A percentile compares a stretch with the other conserved stretches of the same genome.
Evolutionary conservation across 441 rosid species (phyloP).

Genomic region (Biscutella laevigata): DNA sequence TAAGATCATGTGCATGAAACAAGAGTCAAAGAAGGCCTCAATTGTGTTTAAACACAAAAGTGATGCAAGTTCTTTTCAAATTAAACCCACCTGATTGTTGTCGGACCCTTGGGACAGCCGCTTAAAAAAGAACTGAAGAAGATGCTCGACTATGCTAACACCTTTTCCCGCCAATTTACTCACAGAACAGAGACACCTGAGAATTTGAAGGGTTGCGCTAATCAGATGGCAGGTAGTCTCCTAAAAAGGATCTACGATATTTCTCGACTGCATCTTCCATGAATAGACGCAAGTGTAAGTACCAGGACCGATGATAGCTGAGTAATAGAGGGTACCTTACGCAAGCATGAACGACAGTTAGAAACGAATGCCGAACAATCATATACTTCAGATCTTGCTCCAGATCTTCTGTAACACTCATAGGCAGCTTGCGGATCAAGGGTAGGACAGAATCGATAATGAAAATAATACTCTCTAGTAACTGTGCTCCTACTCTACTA

Average conservation of each 20-base stretch:
- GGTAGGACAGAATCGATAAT: constrained; percentile 84
- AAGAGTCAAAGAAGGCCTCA: background rate
- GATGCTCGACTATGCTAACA: constrained; percentile 66
- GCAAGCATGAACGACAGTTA: constrained; percentile 98
- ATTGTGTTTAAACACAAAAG: background rate
- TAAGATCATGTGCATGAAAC: constrained; percentile 8
- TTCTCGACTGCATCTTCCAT: constrained; percentile 15
- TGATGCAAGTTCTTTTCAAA: constrained; percentile 7
- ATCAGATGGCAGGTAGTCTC: constrained; percentile 18
- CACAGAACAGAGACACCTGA: constrained; percentile 91
- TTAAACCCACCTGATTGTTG: constrained; percentile 74
- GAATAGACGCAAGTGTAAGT: constrained; percentile 5
- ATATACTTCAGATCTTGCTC: constrained; percentile 93
- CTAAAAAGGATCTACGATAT: background rate
- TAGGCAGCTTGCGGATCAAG: constrained; percentile 76
- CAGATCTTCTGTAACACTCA: constrained; percentile 72
- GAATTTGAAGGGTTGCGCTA: constrained; percentile 17
- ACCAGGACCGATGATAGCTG: constrained; percentile 12
- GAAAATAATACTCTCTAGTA: constrained; percentile 91
- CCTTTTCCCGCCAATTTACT: constrained; percentile 73
- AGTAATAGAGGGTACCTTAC: constrained; percentile 56
- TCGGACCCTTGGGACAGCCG: constrained; percentile 59
- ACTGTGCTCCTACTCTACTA: constrained; percentile 71
- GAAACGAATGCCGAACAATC: constrained; percentile 93
- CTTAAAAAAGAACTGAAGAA: constrained; percentile 82